Evolutionary conservation across 495 filamentous ascomycete species (phyloP), one percentile per base, ranked within the genome.

Genomic region (Podospora australis): DNA sequence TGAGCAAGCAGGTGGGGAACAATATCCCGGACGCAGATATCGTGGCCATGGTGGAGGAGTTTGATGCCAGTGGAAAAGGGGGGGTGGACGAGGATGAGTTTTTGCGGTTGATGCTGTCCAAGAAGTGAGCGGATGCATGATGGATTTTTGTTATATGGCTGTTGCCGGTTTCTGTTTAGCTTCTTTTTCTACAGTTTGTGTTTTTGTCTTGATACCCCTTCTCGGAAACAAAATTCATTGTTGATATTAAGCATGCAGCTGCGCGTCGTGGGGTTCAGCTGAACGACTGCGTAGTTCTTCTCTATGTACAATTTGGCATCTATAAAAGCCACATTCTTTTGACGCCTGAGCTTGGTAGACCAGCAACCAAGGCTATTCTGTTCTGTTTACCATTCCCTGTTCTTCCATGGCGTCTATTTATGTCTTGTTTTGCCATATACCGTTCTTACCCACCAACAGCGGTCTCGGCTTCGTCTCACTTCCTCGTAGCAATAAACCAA

Each of bases 21-120:
- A 84, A 81, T 35, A 70, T 98, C 30, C 88, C 94, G 59, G 90
- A 98, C 59, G 87, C 94, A 54, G 91, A 98, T 68, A 68, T 98
- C 35, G 72, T 76, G 50, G 88, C 91, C 60, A 98, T 98, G 92
- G 88, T 98, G 70, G 90, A 96, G 68, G 92, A 98, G 71, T 98
- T 98, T 77, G 92, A 98, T 73, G 71, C 96, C 48, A 86, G 91
- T 63, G 90, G 87, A 0, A 90, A 94, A 55, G 88, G 88, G 5
- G 88, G 82, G 54, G 92, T 97, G 48, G 87, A 81, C 53, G 73
- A 83, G 58, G 91, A 96, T 50, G 91, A 92, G 66, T 97, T 97
- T 74, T 75, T 96, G 49, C 57, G 63, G 60, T 46, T 66, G 60
- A 66, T 66, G 63, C 52, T 66, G 63, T 55, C 53, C 17, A 66